phyloP scores from a whole-genome alignment of 2,329 filamentous ascomycete genomes.

The Leptographium flavum region DNA sequence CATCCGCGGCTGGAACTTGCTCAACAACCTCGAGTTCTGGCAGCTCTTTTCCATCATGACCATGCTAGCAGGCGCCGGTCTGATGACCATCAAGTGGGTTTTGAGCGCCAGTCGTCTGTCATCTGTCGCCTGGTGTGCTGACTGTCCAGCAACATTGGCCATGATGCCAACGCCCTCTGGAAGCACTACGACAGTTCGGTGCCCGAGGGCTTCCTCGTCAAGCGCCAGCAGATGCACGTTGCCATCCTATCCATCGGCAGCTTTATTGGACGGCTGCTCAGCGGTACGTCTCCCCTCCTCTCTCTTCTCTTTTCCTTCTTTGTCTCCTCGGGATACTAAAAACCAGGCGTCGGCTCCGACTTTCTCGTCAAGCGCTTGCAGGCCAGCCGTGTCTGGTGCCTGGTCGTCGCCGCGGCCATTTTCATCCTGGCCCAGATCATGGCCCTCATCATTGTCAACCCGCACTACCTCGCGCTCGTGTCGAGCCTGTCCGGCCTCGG shows the following conservation, averaged over 20 bases:
- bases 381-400: slow-evolving; percentile 81
- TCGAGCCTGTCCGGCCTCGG: slow-evolving; percentile 75
- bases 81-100: slow-evolving; percentile 97
- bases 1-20: slow-evolving; percentile 69
- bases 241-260: slow-evolving; percentile 84
- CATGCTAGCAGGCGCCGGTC: slow-evolving; percentile 77
- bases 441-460: slow-evolving; percentile 62
- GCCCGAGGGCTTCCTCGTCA: slow-evolving; percentile 58
- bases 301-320: neutral
- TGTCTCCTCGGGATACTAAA: neutral
- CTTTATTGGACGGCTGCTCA: slow-evolving; percentile 67
- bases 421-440: slow-evolving; percentile 70
- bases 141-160: slow-evolving; percentile 70
- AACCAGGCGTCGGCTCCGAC: slow-evolving; percentile 71
- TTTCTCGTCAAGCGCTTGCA: slow-evolving; percentile 69
- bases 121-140: neutral
- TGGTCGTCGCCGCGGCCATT: slow-evolving; percentile 61
- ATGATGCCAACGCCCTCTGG: slow-evolving; percentile 80
- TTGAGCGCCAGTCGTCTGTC: neutral
- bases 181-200: slow-evolving; percentile 65
- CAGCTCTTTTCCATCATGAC: slow-evolving; percentile 78
- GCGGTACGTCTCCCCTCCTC: slow-evolving; percentile 37
- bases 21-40: slow-evolving; percentile 72
- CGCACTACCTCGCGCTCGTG: slow-evolving; percentile 60
- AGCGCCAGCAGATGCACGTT: slow-evolving; percentile 80